Evolutionary conservation across 495 filamentous ascomycete genomes (phyloP), one percentile per base, ranked within the genome.

Genomic region (Tuber microsphaerosporum): DNA sequence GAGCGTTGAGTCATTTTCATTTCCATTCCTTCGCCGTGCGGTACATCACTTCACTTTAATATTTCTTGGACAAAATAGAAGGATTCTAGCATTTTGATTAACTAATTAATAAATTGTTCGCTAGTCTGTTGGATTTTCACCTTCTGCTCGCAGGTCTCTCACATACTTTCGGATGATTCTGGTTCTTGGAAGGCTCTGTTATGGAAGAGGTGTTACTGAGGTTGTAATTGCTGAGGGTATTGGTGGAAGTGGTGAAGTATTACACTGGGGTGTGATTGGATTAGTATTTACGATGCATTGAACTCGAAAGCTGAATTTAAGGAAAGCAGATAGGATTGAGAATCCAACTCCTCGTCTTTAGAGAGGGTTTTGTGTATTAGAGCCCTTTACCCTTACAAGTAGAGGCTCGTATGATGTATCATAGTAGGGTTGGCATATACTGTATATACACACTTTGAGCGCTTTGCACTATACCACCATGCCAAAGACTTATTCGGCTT

Each of bases 281-380:
- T 16, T 20, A 48, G 19, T 48, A 48, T 7, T 6, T 48, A 20
- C 5, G 6, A 20, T 48, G 5, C 17, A 1, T 3, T 56, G 22
- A 0, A 3, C 48, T 12, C 22, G 19, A 10, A 12, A 12, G 12
- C 2, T n/a, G 22, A 2, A n/a, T 4, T 22, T 8, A 46, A 9
- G 3, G 8, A 0, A n/a, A 51, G 1, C 0, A 10, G 3, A 51
- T 8, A 26, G 2, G 51, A 0, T 0, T 9, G 51, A 3, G 48
- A 12, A 56, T 12, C 0, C 4, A 7, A 6, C 19, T 46, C 48
- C 22, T 12, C 22, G 22, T 56, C 46, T 56, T 26, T 0, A 0
- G 2, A 2, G 10, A 56, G 10, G 1, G 26, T 26, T 56, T n/a
- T 7, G 8, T 56, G 48, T 0, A 51, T n/a, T 56, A 56, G 20